These are phyloP conservation scores for Phytophthora fragariae DNA, from an alignment of 352 stramenopile species.

Conservation along the genomic window DNA sequence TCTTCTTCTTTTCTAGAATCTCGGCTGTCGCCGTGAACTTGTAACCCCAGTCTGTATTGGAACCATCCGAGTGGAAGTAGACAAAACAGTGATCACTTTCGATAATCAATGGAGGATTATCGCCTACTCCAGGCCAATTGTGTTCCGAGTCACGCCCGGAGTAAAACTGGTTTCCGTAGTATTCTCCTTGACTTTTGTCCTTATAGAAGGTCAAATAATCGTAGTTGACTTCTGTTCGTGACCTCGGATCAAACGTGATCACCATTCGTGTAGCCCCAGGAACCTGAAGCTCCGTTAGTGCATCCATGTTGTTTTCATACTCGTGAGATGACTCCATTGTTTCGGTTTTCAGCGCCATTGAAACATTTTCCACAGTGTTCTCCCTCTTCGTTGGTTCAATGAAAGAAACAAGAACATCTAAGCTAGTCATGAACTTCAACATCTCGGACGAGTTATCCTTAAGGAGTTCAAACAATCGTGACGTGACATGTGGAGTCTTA, in stretches of 20 bases:
- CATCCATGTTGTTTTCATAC: slow-evolving; percentile 85
- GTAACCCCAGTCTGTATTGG: slow-evolving; percentile 87
- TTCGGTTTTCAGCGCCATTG: slow-evolving; percentile 55
- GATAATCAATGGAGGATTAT: slow-evolving; percentile 75
- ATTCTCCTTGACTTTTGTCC: slow-evolving; percentile 57
- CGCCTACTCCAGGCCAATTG: slow-evolving; percentile 83
- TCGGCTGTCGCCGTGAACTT: slow-evolving; percentile 78
- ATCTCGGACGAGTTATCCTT: slow-evolving; percentile 40
- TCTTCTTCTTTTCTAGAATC: slow-evolving; percentile 66
- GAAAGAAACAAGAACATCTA: slow-evolving; percentile 42
- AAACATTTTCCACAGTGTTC: slow-evolving; percentile 49
- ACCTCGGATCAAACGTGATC: slow-evolving; percentile 85
- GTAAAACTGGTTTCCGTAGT: slow-evolving; percentile 78
- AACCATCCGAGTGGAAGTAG: slow-evolving; percentile 85
- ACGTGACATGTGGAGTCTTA: not conserved
- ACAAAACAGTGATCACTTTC: slow-evolving; percentile 83
- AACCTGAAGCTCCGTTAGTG: slow-evolving; percentile 74
- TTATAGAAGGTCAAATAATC: slow-evolving; percentile 92
- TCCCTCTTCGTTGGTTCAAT: slow-evolving; percentile 46
- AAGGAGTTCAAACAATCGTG: slow-evolving; percentile 31
- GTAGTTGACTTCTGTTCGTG: slow-evolving; percentile 86
- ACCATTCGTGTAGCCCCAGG: slow-evolving; percentile 74
- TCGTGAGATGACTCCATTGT: slow-evolving; percentile 84
- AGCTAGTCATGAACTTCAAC: slow-evolving; percentile 40
- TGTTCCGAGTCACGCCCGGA: slow-evolving; percentile 74